Evolutionary conservation across 306 rosid species (phyloP), one percentile per base, ranked within the genome.

Genomic region (Trifolium fragiferum): DNA sequence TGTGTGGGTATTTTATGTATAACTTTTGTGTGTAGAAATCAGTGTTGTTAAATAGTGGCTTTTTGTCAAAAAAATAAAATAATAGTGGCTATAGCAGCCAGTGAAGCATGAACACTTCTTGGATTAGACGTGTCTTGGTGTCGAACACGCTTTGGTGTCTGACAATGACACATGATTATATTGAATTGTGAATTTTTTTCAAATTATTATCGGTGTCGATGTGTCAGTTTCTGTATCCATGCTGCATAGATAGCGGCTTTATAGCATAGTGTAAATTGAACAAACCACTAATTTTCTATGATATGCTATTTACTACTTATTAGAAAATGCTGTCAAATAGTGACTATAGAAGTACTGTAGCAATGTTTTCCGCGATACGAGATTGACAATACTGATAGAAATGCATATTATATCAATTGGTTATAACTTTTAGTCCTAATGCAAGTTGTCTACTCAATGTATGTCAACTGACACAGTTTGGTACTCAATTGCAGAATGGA

Each of bases 401-500:
- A 50, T 70, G 50, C 10, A 15, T 14, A 30, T 46, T 64, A 5
- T 69, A 15, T 66, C 6, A 46, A 14, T 2, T 57, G 66, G 53
- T 81, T 64, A 63, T 25, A 38, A 40, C 41, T n/a, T 62, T 41
- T 68, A 41, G 40, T 76, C 44, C 46, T 37, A 35, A 58, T 33
- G 20, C 69, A 25, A 66, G 43, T 68, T 25, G 16, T 61, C 10
- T 46, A 66, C 20, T 18, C 53, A 25, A 67, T 38, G 64, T 43
- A 32, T 79, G 63, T 25, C 6, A 58, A 40, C 54, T 73, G 44
- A 81, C 70, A 71, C 38, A 55, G 20, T 53, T 44, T 32, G 51
- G n/a, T 66, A 30, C 62, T 76, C 61, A 69, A 41, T 61, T 80
- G 69, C 86, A 84, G 90, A 70, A 82, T 43, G 81, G 71, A 70